Evolutionary conservation across 129 eudicot genomes (phyloP).

Genomic region (Chrysanthemum seticuspe): DNA sequence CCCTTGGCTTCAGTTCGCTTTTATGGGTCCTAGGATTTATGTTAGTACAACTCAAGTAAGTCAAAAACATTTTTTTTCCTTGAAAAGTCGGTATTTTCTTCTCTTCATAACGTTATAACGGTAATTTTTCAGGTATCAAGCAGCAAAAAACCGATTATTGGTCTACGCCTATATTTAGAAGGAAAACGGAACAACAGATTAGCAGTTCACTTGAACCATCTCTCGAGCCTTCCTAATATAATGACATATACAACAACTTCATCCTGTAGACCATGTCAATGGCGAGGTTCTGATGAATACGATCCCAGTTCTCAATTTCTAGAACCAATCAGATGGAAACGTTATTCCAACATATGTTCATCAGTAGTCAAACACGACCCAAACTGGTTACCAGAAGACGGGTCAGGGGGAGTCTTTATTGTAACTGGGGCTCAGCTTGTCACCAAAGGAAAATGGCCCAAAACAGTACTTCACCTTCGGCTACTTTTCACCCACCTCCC

Average conservation of each 20-base stretch:
- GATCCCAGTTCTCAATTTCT: conserved; percentile 51
- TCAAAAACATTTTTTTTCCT: background rate
- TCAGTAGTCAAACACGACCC: conserved; percentile 73
- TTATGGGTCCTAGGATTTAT: conserved; percentile 27
- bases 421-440: conserved; percentile 95
- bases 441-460: conserved; percentile 78
- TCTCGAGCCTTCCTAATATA: conserved; percentile 27
- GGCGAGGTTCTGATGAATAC: conserved; percentile 88
- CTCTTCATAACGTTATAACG: background rate
- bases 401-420: conserved; percentile 54
- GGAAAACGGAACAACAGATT: conserved; percentile 15
- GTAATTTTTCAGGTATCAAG: conserved; percentile 48
- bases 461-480: conserved; percentile 73
- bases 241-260: conserved; percentile 32
- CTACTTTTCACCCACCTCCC: conserved; percentile 69
- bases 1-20: conserved; percentile 23
- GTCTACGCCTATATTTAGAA: conserved; percentile 7
- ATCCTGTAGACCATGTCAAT: conserved; percentile 33
- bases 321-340: conserved; percentile 79
- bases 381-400: conserved; percentile 49
- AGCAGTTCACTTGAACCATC: conserved; percentile 14
- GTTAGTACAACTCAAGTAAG: conserved; percentile 29
- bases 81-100: background rate
- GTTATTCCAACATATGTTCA: conserved; percentile 69
- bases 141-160: conserved; percentile 18